Evolutionary conservation across 1,139 yeast genomes (phyloP), one percentile per base, ranked within the genome.

Genomic region (Kodamaea sp.): DNA sequence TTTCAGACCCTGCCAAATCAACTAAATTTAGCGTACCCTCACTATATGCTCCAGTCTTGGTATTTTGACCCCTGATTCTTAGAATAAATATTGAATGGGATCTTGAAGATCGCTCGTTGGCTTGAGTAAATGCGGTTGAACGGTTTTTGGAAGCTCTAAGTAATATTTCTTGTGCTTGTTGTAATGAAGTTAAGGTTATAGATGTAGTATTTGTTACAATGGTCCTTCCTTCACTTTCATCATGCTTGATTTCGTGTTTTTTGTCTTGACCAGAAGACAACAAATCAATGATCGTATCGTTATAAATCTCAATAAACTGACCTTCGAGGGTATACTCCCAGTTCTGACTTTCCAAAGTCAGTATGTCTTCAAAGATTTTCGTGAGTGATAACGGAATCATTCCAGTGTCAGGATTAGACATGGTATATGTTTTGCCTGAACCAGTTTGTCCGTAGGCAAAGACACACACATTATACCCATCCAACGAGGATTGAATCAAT

Each of bases 381-480:
- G 66, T 59, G 4, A 90, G 73, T 0, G 97, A 85, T 15, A 79
- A 66, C 1, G 96, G 90, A 22, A 90, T 87, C 71, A 92, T 80
- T 15, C 98, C 98, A 51, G 80, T 83, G 3, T 60, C 48, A 0
- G 76, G 66, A 28, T 73, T 73, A 1, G 94, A 76, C 98, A 92
- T 92, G 0, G 98, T 92, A 55, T 65, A 83, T 0, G 97, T 90
- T 55, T 92, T 92, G 4, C 98, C 98, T 0, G 97, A 89, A 0
- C 98, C 97, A 0, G 98, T 92, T 61, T 92, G 98, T 0, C 98
- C 98, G 59, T 92, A 92, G 0, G 98, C 96, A 65, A 92, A 89
- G 2, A 92, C 89, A 57, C 97, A 89, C 4, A 88, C 96, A 50
- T 89, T 89, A 53, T 71, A 82, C 0, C 98, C 98, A 62, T 92